These are phyloP conservation scores for Suillus tomentosus DNA, from an alignment of 768 basidiomycete species.

Conservation along the genomic window DNA sequence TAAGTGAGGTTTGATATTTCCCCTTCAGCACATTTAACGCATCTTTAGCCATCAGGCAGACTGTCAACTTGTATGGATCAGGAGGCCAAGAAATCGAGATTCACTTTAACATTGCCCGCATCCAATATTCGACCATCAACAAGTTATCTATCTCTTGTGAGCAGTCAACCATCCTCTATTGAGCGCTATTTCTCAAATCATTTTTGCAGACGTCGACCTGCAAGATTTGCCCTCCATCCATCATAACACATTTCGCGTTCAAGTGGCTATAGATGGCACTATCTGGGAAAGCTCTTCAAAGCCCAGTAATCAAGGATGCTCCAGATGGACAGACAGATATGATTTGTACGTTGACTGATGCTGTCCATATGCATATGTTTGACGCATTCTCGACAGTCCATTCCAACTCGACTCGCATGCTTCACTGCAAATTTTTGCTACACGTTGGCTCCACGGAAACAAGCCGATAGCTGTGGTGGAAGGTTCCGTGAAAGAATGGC, in stretches of 20 bases:
- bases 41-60: not conserved
- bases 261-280: not conserved
- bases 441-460: constrained; percentile 4
- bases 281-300: constrained; percentile 1
- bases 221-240: constrained; percentile 2
- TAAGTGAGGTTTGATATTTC: not conserved
- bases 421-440: not conserved
- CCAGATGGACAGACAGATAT: constrained; percentile 4
- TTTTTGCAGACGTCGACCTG: not conserved
- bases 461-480: constrained; percentile 2
- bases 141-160: constrained; percentile 5
- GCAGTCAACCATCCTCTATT: not conserved
- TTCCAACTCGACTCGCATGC: not conserved
- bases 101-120: not conserved
- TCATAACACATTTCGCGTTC: not conserved
- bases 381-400: not conserved
- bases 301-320: not conserved
- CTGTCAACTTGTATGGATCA: not conserved
- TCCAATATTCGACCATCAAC: not conserved
- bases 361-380: not conserved
- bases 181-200: not conserved
- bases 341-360: constrained; percentile 1
- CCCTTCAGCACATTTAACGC: not conserved
- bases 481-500: constrained; percentile 1
- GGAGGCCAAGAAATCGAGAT: not conserved